Percentiles rank a stretch among this genome's conserved stretches.
phyloP scores from a whole-genome alignment of 768 basidiomycete genomes.

The Mycena belliarum region DNA sequence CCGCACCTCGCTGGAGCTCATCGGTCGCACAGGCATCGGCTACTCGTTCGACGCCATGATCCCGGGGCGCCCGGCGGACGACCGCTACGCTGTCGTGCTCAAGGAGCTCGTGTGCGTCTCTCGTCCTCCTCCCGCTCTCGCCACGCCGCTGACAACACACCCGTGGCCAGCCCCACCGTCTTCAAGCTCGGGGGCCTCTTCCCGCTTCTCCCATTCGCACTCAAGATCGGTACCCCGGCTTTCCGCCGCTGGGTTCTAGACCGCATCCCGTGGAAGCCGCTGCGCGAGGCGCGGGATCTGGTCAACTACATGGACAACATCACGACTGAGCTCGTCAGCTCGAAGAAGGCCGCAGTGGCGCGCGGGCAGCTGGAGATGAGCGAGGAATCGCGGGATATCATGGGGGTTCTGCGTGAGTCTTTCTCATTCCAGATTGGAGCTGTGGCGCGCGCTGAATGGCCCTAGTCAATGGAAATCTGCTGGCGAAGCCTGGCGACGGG shows the following conservation, averaged over 20 bases:
- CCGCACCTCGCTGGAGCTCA: neutral
- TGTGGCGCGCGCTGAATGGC: neutral
- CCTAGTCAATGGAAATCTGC: neutral
- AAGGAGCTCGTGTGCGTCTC: neutral
- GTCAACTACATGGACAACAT: neutral
- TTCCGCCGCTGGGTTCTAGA: too few relatives aligned
- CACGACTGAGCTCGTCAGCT: neutral
- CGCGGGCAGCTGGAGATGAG: neutral
- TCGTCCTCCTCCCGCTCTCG: too few relatives aligned
- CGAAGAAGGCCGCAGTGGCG: neutral
- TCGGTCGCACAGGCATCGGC: neutral
- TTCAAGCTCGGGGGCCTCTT: too few relatives aligned
- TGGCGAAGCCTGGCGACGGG: neutral
- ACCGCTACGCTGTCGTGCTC: neutral
- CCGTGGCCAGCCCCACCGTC: too few relatives aligned
- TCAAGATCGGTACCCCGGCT: too few relatives aligned
- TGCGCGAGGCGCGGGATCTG: neutral
- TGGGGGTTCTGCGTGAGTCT: neutral
- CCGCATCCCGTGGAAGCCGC: too few relatives aligned
- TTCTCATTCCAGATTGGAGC: too few relatives aligned
- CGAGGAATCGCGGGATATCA: neutral
- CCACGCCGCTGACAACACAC: too few relatives aligned
- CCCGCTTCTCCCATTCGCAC: too few relatives aligned
- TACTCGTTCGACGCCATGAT: neutral
- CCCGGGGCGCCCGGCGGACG: neutral